Base-by-base conservation (phyloP, 1,284 basidiomycete genomes). In the Pseudozyma tsukubaensis region DNA sequence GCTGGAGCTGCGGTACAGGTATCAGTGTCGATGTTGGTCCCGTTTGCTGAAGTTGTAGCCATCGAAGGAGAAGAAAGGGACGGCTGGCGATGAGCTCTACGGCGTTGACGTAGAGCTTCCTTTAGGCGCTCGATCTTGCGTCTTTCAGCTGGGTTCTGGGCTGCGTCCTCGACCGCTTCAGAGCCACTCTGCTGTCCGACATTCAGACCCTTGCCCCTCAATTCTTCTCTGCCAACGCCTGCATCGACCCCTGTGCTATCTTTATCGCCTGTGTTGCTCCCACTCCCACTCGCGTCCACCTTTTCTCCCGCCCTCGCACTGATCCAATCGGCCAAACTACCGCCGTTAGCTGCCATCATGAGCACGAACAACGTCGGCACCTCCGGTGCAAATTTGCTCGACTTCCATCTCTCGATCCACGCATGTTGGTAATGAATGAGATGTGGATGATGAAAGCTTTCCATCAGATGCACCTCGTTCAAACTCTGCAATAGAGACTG, bases 361-460 rank as follows among this genome's bases (percentile, higher is more conserved):
- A 84, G 52, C 29, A 84, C 79, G 42, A 79, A 77, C 21, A 84
- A 49, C 6, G 82, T 83, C 9, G 81, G 81, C 7, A 84, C 81
- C 11, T 55, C 50, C 3, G 83, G 83, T 8, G 73, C 64, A 39
- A 82, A 83, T 8, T 64, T 42, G 9, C 68, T 72, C 19, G 69
- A 37, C 58, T 76, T 76, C 9, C 76, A 66, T 45, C 71, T 67
- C 83, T 97, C 94, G 18, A 97, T 89, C 94, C 94, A 97, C 0
- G 94, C 90, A 78, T 97, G 94, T 84, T 97, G 94, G 81, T 97
- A 97, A 16, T 92, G 93, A 69, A 97, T 89, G 75, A 97, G 94
- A 75, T 97, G 96, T 4, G 91, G 92, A 86, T 97, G 94, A 56
- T 91, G 90, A 4, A 97, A 86, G n/a, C 89, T 87, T 82, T 97